These are phyloP conservation scores for Globisporangium cystogenes DNA, from an alignment of 352 stramenopile species.

Conservation along the genomic window DNA sequence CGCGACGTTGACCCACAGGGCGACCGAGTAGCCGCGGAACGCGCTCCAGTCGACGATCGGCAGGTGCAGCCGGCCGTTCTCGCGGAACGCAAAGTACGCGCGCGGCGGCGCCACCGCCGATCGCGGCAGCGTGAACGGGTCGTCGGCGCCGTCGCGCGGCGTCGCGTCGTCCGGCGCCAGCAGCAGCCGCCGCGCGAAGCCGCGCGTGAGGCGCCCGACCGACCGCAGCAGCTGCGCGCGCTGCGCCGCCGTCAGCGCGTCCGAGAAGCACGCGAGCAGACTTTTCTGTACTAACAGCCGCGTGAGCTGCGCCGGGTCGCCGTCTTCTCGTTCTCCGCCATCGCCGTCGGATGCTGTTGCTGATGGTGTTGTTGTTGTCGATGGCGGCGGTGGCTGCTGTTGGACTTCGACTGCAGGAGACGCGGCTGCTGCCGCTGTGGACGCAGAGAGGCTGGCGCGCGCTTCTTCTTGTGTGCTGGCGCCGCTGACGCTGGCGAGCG, in stretches of 20 bases:
- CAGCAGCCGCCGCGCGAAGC: conserved; percentile 31
- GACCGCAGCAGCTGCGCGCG: conserved; percentile 23
- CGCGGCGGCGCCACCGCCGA: conserved; percentile 32
- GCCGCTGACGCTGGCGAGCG: too few relatives aligned
- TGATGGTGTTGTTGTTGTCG: background rate
- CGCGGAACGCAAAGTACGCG: conserved; percentile 62
- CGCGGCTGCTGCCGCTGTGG: too few relatives aligned
- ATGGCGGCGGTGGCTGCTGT: too few relatives aligned
- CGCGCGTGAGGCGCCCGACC: conserved; percentile 24
- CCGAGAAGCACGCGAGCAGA: conserved; percentile 33
- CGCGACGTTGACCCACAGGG: conserved; percentile 65
- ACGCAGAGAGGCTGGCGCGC: too few relatives aligned
- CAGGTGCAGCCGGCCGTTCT: conserved; percentile 63
- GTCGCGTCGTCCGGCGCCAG: conserved; percentile 5
- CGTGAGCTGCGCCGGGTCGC: conserved; percentile 6
- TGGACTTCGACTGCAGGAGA: too few relatives aligned
- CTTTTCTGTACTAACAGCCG: conserved; percentile 31
- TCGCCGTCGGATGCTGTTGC: background rate
- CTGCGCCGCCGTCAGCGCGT: conserved; percentile 14
- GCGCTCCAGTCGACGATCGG: conserved; percentile 72
- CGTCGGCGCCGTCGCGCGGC: conserved; percentile 3
- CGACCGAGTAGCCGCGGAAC: conserved; percentile 77
- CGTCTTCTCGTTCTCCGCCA: background rate
- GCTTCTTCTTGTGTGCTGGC: too few relatives aligned
- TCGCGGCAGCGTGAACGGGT: conserved; percentile 29